Evolutionary conservation across 2,329 filamentous ascomycete genomes (phyloP), one percentile per base, ranked within the genome.

Genomic region (Plectosphaerella plurivora): DNA sequence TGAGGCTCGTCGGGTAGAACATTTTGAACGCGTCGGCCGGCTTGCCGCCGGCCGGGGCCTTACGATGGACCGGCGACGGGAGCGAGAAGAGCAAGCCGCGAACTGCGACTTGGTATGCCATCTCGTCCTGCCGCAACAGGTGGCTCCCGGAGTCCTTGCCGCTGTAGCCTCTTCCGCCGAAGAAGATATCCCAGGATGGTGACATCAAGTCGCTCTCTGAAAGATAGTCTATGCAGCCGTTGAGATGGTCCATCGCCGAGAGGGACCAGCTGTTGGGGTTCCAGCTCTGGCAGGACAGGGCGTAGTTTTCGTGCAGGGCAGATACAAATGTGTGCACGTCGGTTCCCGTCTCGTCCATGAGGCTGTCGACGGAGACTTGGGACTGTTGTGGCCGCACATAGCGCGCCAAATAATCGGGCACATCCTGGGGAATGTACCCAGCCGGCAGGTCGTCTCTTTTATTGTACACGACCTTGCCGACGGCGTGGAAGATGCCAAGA

Each of bases 381-480:
- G 87, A 86, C 36, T 73, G 73, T 59, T 82, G 85, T 1, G 81
- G 82, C 5, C 87, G 76, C 6, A 81, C 76, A 65, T 83, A 80
- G n/a, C 67, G 60, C 5, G 87, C 87, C 16, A 90, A 71, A 22
- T 68, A 68, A 60, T 87, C 84, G 16, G 70, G 68, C 3, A 68
- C 65, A 33, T 75, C 70, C 9, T 65, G 64, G 9, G 67, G 60
- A 8, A 8, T 12, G 28, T 33, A 33, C 28, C 28, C 28, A 12
- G 76, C 69, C 4, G 70, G 68, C 45, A 55, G 65, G 25, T 87
- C 83, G 20, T 88, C 80, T 45, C 94, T 82, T 67, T 97, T 99
- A 73, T 99, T 99, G 73, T 97, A 96, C 1, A 97, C 86, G 3
- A 99, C 89, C 65, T 94, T 97, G 4, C 93, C 94, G 12, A 97